Percentiles rank a stretch among this genome's conserved stretches.
Conservation (phyloP, 306 rosid genomes). For the Vachellia pachyceras region DNA sequence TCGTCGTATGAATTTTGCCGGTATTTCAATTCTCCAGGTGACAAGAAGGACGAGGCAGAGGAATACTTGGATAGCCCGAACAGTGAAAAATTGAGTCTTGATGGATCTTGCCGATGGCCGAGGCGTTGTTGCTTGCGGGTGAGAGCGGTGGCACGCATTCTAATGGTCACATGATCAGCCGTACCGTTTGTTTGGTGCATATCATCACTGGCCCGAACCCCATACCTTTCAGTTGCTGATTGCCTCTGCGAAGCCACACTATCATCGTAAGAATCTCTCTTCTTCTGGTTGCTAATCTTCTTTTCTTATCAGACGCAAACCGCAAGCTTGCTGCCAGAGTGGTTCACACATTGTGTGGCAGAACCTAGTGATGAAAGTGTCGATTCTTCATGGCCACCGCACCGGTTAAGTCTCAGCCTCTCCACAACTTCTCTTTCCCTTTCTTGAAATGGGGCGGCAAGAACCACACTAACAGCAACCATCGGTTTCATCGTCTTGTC, state of each 20-base stretch:
- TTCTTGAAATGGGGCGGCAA: no score
- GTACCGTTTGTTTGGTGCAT: slow-evolving; percentile 61
- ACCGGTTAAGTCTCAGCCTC: no score
- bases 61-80: slow-evolving; percentile 43
- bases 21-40: no score
- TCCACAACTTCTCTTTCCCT: no score
- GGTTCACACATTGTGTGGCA: slow-evolving; percentile 23
- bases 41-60: slow-evolving; percentile 62
- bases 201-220: slow-evolving; percentile 60
- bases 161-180: slow-evolving; percentile 64
- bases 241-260: slow-evolving; percentile 90
- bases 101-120: slow-evolving; percentile 78
- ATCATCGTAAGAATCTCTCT: slow-evolving; percentile 45
- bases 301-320: background rate
- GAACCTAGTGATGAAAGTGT: no score
- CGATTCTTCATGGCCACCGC: no score
- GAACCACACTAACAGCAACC: no score
- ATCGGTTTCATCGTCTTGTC: no score
- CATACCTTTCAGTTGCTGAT: slow-evolving; percentile 76
- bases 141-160: slow-evolving; percentile 53
- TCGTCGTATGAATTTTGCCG: no score
- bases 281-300: slow-evolving; percentile 14
- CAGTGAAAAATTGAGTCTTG: slow-evolving; percentile 44
- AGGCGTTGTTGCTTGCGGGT: slow-evolving; percentile 52
- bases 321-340: slow-evolving; percentile 31